phyloP scores from a whole-genome alignment of 345 rosid species.

The Murraya paniculata region DNA sequence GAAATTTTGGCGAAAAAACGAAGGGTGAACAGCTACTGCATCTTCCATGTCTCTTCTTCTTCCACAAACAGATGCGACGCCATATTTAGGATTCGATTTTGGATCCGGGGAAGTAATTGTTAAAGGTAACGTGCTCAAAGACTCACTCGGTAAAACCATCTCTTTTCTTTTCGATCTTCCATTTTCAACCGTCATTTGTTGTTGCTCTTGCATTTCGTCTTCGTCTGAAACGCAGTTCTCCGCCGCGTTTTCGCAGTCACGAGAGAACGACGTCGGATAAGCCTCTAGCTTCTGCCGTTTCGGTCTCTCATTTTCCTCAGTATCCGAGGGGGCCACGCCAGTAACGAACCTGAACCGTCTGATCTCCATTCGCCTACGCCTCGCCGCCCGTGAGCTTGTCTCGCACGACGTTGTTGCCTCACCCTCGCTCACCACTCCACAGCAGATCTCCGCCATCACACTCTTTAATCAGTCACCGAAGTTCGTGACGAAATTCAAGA shows the following conservation, averaged over 20 bases:
- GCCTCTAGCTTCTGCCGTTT: slow-evolving; percentile 45
- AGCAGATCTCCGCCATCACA: slow-evolving; percentile 57
- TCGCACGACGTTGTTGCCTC: slow-evolving; percentile 29
- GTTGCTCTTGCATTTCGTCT: background rate
- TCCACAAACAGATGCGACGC: slow-evolving; percentile 75
- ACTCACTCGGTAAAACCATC: background rate
- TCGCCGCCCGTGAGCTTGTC: slow-evolving; percentile 42
- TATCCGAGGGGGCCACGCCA: slow-evolving; percentile 13
- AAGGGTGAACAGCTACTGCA: slow-evolving; percentile 59
- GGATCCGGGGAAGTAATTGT: background rate
- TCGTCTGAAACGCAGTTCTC: slow-evolving; percentile 7
- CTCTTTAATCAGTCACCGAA: background rate
- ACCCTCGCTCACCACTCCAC: slow-evolving; percentile 47
- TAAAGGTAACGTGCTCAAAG: slow-evolving; percentile 8
- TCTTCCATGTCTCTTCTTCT: slow-evolving; percentile 92
- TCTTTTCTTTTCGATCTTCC: slow-evolving; percentile 9
- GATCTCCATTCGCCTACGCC: slow-evolving; percentile 69
- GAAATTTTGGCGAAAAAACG: slow-evolving; percentile 27
- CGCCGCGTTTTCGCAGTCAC: slow-evolving; percentile 23
- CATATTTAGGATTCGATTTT: slow-evolving; percentile 49
- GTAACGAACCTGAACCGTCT: slow-evolving; percentile 49
- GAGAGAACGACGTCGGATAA: slow-evolving; percentile 17
- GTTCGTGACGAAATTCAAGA: background rate
- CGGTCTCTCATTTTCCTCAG: slow-evolving; percentile 10
- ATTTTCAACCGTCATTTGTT: background rate